A percentile compares a stretch with the other conserved stretches of the same genome.
phyloP scores from a whole-genome alignment of 148 eudicot species.

The Amaranthus palmeri region DNA sequence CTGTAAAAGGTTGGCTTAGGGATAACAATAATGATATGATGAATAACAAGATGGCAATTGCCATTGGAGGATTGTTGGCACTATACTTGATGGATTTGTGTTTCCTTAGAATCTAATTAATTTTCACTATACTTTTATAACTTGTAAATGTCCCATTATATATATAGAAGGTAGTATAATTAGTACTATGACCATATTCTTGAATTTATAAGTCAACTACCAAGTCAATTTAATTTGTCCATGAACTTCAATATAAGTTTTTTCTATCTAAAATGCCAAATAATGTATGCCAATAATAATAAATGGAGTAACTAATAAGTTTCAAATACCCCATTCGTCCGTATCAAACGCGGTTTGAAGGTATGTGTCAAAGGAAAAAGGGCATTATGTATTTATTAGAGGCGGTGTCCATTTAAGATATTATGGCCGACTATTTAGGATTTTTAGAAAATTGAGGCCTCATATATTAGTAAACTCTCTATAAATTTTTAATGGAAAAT shows the following conservation, averaged over 20 bases:
- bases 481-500: too few relatives aligned
- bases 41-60: background rate
- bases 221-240: conserved; percentile 11
- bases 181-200: background rate
- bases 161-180: conserved; percentile 10
- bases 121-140: background rate
- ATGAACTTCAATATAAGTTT: background rate
- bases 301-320: too few relatives aligned
- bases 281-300: conserved; percentile 2
- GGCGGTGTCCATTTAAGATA: too few relatives aligned
- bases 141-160: conserved; percentile 3
- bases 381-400: too few relatives aligned
- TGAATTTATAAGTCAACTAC: conserved; percentile 5
- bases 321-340: too few relatives aligned
- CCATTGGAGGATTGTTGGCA: background rate
- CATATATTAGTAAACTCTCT: too few relatives aligned
- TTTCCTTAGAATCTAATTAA: background rate
- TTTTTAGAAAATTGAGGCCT: too few relatives aligned
- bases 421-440: too few relatives aligned
- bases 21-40: background rate
- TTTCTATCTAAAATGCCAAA: conserved; percentile 5
- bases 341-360: too few relatives aligned
- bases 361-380: too few relatives aligned
- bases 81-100: background rate
- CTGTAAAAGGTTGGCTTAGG: conserved; percentile 11